Base-by-base conservation (phyloP, 371 early-diverging fungal species). In the Mortierella sp. region DNA sequence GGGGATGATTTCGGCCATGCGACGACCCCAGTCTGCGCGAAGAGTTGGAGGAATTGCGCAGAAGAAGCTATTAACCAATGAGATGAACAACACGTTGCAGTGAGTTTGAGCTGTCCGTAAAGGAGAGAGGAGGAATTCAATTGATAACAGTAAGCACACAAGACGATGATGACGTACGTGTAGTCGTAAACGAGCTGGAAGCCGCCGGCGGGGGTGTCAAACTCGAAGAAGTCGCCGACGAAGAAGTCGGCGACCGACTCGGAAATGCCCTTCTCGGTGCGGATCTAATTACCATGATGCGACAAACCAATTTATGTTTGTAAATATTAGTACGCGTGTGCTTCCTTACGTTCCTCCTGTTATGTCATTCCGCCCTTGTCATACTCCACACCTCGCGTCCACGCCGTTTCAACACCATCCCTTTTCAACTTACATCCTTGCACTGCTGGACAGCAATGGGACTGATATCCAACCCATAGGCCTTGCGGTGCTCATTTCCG, bases 151-250 rank as follows among this genome's bases (percentile, higher is more conserved):
- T 0, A 18, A 35, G 54, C 12, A 49, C 11, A 12, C 1, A 46
- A 27, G 35, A 21, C 24, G 27, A 16, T 2, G 48, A 21, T 12
- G 60, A 16, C 89, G 83, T 91, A 94, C 92, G 97, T 96, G 87
- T 96, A 96, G 82, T 97, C 97, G 73, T 93, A 97, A 8, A 96
- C 91, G n/a, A 97, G 89, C 79, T 93, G 91, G 88, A 91, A 97
- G 49, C 91, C 90, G 54, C 82, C 89, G 27, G 79, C 81, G 5
- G 94, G 93, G 6, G 87, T 76, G 4, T 88, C 81, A 84, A 94
- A 95, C 44, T 86, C 90, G 88, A 94, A 97, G 87, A 97, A 97
- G 81, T 97, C 95, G 56, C 88, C 94, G 4, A 78, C 83, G 21
- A 90, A 68, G 80, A 96, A 96, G 48, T 91, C 89, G 35, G 90